Percentiles rank a stretch among this genome's conserved stretches.
Conservation (phyloP, 2,329 filamentous ascomycete genomes). For the Aspergillus fumigatus region DNA sequence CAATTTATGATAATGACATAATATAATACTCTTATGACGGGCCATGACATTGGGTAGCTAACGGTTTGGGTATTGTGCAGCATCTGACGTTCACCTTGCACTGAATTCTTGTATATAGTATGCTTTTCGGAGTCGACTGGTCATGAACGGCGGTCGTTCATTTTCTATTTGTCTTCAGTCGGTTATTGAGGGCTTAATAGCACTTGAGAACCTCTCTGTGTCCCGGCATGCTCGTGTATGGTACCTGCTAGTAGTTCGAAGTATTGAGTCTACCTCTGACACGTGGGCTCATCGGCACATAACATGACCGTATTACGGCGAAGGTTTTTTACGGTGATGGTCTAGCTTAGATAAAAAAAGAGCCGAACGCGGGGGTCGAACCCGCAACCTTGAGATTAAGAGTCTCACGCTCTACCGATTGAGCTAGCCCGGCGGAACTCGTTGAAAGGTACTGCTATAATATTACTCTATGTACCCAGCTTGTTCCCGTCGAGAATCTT, state of each 20-base stretch:
- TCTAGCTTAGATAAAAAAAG: conserved; percentile 6
- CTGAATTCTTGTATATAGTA: neutral
- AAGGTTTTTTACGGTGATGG: no score
- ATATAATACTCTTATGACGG: neutral
- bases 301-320: no score
- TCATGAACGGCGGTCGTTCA: neutral
- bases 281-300: neutral
- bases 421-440: conserved; percentile 42
- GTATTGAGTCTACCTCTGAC: neutral
- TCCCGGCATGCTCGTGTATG: neutral
- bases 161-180: neutral
- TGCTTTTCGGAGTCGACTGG: neutral
- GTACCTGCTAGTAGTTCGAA: neutral
- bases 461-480: neutral
- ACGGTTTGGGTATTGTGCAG: neutral
- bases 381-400: conserved; percentile 42
- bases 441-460: neutral
- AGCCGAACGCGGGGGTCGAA: conserved; percentile 43
- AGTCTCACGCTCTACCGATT: conserved; percentile 48
- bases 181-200: neutral
- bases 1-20: neutral
- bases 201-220: neutral
- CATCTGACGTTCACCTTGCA: neutral
- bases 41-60: neutral
- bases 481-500: neutral